Evolutionary conservation across 177 flowering plant species (phyloP).

Genomic region (Telopea speciosissima): DNA sequence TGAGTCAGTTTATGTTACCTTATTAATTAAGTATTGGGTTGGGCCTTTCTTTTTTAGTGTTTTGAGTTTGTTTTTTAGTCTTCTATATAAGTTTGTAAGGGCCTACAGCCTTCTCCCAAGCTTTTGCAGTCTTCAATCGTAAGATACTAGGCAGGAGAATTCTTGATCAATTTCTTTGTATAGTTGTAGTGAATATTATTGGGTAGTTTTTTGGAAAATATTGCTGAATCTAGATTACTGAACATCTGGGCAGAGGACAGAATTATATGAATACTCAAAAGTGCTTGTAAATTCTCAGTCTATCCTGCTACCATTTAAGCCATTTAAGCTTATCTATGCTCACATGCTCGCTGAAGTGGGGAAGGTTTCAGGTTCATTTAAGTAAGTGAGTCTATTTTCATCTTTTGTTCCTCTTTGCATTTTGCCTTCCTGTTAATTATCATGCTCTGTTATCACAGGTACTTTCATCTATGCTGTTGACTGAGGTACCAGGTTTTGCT

Average conservation of each 20-base stretch:
- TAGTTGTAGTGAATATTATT: neutral
- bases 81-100: no score
- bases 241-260: constrained; percentile 57
- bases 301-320: constrained; percentile 63
- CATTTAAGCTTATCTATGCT: constrained; percentile 75
- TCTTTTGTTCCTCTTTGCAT: neutral
- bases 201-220: neutral
- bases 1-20: no score
- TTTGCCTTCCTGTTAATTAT: neutral
- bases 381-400: constrained; percentile 35
- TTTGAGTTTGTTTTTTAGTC: no score
- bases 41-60: no score
- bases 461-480: no score
- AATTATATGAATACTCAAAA: constrained; percentile 69
- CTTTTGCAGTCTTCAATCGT: neutral
- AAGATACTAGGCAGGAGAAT: neutral
- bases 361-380: constrained; percentile 62
- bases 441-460: constrained; percentile 11
- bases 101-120: neutral
- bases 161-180: neutral
- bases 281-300: constrained; percentile 80
- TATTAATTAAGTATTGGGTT: no score
- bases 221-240: neutral
- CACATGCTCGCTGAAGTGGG: constrained; percentile 83
- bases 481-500: no score